Base-by-base conservation (phyloP, 768 basidiomycete genomes). In the Leucosporidium creatinivorum region DNA sequence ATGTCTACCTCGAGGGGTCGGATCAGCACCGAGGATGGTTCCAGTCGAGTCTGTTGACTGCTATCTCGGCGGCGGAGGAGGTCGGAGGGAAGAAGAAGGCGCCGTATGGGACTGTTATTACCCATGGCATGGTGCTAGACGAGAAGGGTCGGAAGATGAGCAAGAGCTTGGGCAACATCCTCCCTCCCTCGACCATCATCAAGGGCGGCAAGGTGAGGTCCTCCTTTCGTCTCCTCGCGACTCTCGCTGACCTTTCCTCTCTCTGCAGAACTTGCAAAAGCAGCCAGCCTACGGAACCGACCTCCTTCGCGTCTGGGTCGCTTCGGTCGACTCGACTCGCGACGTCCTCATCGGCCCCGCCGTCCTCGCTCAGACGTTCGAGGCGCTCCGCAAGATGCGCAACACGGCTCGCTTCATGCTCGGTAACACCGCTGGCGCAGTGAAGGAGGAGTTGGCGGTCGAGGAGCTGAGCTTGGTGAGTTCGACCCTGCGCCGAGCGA, bases 21-120 rank as follows among this genome's bases (percentile, higher is more conserved):
- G 94, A 99, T 78, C 94, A 98, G 77, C 94, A 99, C 78, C 87
- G 94, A 10, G 94, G 94, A 13, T 99, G 94, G 94, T 99, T 99
- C 81, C 96, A 99, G 79, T 93, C 91, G 65, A 88, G 91, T 72
- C 79, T 99, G 31, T 80, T 99, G 57, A 98, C 96, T 5, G 84
- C 86, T 15, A 79, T 94, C 25, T 80, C 84, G 25, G 78, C 80
- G 4, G 76, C 17, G 67, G 74, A 26, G 72, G 44, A 47, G 25
- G 44, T 18, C 1, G 72, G 73, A 1, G 68, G 66, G 1, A 7
- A 51, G 25, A 66, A 76, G 6, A 58, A n/a, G n/a, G 76, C 80
- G 19, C 87, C 94, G 17, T 99, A 92, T 76, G 82, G 82, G 49
- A 81, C 85, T 7, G 79, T 99, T 66, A 87, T 99, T 71, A 98